These are phyloP conservation scores for Prunus mongolica DNA, from an alignment of 306 rosid genomes.

Conservation along the genomic window DNA sequence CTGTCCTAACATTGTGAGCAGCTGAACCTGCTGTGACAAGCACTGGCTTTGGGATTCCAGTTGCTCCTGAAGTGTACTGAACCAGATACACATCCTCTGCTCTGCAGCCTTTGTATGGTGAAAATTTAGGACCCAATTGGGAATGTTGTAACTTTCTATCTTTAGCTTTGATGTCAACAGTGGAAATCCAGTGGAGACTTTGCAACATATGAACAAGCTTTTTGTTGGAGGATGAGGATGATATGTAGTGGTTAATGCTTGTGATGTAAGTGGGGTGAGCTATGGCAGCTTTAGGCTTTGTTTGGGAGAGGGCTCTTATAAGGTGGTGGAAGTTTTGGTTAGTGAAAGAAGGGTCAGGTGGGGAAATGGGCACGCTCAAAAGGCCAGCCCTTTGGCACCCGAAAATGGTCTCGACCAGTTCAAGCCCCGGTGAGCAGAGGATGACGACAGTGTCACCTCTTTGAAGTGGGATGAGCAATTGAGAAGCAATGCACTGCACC, in stretches of 20 bases:
- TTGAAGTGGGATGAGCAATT: conserved; percentile 34
- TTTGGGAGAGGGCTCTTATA: conserved; percentile 49
- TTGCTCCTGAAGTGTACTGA: conserved; percentile 85
- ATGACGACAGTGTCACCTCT: conserved; percentile 49
- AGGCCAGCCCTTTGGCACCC: conserved; percentile 78
- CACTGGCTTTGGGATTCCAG: conserved; percentile 71
- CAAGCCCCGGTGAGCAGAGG: conserved; percentile 67
- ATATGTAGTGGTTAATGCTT: conserved; percentile 28
- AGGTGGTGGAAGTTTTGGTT: conserved; percentile 52
- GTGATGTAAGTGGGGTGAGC: conserved; percentile 52
- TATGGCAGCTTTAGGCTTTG: conserved; percentile 77
- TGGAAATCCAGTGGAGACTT: conserved; percentile 50
- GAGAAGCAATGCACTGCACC: conserved; percentile 36
- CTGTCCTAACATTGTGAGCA: conserved; percentile 66
- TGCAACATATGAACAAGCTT: conserved; percentile 38
- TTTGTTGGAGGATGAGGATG: conserved; percentile 21
- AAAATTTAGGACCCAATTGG: not conserved
- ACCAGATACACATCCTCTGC: conserved; percentile 52
- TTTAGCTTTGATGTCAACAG: conserved; percentile 29
- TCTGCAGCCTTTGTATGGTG: conserved; percentile 43
- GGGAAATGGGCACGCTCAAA: conserved; percentile 54
- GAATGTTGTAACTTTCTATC: not conserved
- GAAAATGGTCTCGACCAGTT: conserved; percentile 56
- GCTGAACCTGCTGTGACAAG: conserved; percentile 73
- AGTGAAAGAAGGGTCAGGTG: conserved; percentile 56